Evolutionary conservation across 345 rosid genomes (phyloP), one percentile per base, ranked within the genome.

Genomic region (Hypericum androsaemum): DNA sequence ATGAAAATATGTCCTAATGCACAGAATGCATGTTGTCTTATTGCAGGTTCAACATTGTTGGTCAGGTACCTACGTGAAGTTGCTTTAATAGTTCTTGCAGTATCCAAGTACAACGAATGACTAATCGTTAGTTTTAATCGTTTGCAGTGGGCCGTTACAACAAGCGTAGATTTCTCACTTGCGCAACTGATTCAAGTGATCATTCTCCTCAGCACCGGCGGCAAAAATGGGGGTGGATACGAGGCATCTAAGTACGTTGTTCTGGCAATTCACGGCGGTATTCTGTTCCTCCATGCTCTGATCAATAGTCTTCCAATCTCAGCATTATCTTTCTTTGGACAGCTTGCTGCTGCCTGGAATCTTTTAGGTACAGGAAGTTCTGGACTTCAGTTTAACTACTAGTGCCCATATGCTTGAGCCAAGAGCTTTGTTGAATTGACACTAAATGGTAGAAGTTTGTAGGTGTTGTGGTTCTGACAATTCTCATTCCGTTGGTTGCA

Each of bases 41-140:
- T 76, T 75, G 68, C 95, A 87, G 98, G 98, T 90, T 84, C 76
- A 90, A 87, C 75, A 87, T 90, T 53, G 94, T 90, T 53, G 96
- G 98, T 62, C 96, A 88, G 94, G 94, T 82, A 61, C 40, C 53
- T 36, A 36, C 48, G 42, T 13, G 9, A 7, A 46, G 22, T 10
- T 14, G 5, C 15, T 7, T 17, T 37, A 58, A 51, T 43, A 42
- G 14, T 13, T 64, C 32, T 35, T 16, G 35, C 57, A 60, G 32
- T 53, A 52, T 55, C 32, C 32, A 22, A 22, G 32, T n/a, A n/a
- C 32, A 22, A 22, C 32, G 32, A 22, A 22, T 22, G 32, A 22
- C 4, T 1, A 22, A 1, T 4, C 1, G 32, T 22, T 55, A 22
- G 50, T 5, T 15, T 67, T 58, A 17, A 17, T 54, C 16, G 35